Evolutionary conservation across 2,329 filamentous ascomycete species (phyloP).

Genomic region (Venturia pyrina): DNA sequence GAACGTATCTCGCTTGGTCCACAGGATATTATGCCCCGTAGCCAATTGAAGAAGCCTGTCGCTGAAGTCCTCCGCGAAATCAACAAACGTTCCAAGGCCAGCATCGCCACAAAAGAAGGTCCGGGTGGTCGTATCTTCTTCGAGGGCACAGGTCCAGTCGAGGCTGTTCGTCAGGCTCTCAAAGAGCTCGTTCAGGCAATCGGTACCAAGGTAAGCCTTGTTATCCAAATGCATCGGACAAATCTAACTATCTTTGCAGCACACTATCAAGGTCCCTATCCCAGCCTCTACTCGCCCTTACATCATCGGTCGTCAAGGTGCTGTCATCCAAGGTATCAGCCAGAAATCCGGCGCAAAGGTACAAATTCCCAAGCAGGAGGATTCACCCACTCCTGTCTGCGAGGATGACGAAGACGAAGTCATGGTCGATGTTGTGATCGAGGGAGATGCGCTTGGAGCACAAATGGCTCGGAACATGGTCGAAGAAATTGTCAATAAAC

Average conservation of each 20-base stretch:
- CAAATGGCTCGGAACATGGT: constrained; percentile 77
- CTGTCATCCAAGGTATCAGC: constrained; percentile 81
- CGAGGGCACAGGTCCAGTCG: constrained; percentile 73
- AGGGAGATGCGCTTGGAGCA: constrained; percentile 83
- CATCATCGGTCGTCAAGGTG: constrained; percentile 87
- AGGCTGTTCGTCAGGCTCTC: constrained; percentile 76
- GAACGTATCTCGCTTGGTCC: constrained; percentile 67
- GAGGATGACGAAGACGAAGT: constrained; percentile 64
- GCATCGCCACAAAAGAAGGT: constrained; percentile 66
- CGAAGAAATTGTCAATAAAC: constrained; percentile 76
- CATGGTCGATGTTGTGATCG: constrained; percentile 75
- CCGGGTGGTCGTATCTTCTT: constrained; percentile 67
- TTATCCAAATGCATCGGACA: constrained; percentile 11
- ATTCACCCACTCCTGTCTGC: constrained; percentile 43
- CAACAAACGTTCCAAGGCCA: constrained; percentile 83
- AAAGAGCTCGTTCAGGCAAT: constrained; percentile 84
- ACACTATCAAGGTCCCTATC: constrained; percentile 65
- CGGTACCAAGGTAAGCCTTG: constrained; percentile 60
- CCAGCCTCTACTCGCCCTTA: constrained; percentile 75
- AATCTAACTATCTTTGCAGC: constrained; percentile 30
- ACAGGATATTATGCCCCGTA: constrained; percentile 64
- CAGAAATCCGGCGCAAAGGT: constrained; percentile 84
- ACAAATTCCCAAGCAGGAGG: constrained; percentile 75
- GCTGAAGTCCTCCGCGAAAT: constrained; percentile 81
- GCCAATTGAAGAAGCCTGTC: constrained; percentile 74